Conservation (phyloP, 805 yeast genomes). For the Priceomyces medius region DNA sequence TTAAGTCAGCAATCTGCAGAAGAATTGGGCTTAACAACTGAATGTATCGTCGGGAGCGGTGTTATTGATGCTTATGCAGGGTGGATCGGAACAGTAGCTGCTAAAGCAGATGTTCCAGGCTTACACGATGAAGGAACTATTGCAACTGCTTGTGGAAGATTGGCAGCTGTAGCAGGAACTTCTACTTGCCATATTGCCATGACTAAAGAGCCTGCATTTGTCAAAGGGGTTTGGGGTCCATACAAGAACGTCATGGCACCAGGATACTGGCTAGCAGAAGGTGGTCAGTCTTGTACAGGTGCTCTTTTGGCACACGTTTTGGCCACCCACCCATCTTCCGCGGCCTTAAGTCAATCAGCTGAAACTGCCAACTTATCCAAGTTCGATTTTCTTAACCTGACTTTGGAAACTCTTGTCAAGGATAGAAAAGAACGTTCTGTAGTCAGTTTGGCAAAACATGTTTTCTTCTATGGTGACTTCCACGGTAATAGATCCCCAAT, state of each 20-base stretch:
- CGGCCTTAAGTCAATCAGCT: constrained; percentile 65
- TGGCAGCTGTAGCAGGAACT: constrained; percentile 98
- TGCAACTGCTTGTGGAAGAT: constrained; percentile 70
- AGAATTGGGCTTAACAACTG: constrained; percentile 77
- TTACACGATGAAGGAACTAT: constrained; percentile 51
- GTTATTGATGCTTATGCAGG: constrained; percentile 99
- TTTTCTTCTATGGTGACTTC: constrained; percentile 93
- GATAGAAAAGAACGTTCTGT: constrained; percentile 65
- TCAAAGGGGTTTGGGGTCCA: constrained; percentile 98
- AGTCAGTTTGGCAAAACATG: constrained; percentile 75
- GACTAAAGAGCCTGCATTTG: constrained; percentile 82
- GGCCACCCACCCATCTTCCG: constrained; percentile 83
- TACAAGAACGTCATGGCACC: constrained; percentile 91
- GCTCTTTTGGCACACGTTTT: constrained; percentile 87
- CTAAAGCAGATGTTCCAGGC: constrained; percentile 66
- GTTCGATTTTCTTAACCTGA: constrained; percentile 79
- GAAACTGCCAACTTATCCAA: constrained; percentile 68
- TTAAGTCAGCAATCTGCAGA: constrained; percentile 66
- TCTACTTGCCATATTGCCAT: constrained; percentile 94
- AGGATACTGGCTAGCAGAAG: constrained; percentile 93
- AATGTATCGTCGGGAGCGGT: constrained; percentile 88
- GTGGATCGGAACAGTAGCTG: constrained; percentile 98
- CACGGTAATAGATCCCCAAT: constrained; percentile 98
- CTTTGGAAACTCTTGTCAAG: constrained; percentile 63
- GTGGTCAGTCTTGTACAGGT: constrained; percentile 98